Evolutionary conservation across 257 asterid genomes (phyloP), one percentile per base, ranked within the genome.

Genomic region (Primulina huaijiensis): DNA sequence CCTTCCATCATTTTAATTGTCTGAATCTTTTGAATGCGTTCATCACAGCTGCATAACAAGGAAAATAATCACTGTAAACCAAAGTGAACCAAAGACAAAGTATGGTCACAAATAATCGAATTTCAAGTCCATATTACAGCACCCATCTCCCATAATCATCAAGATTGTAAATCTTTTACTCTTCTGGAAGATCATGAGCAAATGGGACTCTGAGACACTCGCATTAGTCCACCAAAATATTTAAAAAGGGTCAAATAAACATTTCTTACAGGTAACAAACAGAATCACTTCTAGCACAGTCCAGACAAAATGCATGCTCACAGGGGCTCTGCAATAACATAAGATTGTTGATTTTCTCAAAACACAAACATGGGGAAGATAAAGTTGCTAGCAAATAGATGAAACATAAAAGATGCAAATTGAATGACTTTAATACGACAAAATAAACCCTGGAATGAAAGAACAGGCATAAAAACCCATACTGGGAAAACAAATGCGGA

Each of bases 1-100:
- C 96, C 97, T 81, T 91, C 99, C 90, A 88, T 84, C 93, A 87
- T 79, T 85, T 94, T 89, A 64, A 94, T 94, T 30, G 99, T 91
- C 77, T 94, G 98, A 72, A 94, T 94, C 94, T 88, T 94, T 60
- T 91, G 96, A 82, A 89, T 78, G 70, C 99, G 97, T 35, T 84
- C 96, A 40, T 89, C 89, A 67, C 99, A 94, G 73, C 99, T 91
- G 88, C 21, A 55, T 34, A 73, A 12, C 67, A 55, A 76, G 75
- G 76, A 72, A 68, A 69, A 55, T 19, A 60, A 57, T 33, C 57
- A 29, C 68, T 29, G 61, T 50, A 73, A 31, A 20, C 37, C n/a
- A 14, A 75, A 43, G 71, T 50, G 69, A 71, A 75, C 19, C 43
- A 59, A 53, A 64, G 11, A 14, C 8, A 68, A 23, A 23, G 60